Evolutionary conservation across 140 eudicot species (phyloP), one percentile per base, ranked within the genome.

Genomic region (Stevia rebaudiana): DNA sequence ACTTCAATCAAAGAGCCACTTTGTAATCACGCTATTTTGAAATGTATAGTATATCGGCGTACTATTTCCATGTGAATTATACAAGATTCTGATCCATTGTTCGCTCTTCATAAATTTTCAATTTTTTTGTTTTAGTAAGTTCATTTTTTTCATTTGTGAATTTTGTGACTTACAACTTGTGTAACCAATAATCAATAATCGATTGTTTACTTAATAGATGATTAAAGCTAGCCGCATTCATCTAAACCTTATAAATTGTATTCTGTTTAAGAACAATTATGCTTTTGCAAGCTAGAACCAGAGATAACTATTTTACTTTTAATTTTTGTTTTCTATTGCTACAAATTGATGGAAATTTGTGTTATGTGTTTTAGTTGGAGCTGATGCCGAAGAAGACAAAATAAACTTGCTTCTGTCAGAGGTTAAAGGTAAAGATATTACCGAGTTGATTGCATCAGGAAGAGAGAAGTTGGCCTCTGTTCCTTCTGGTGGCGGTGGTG

Each of bases 391-490:
- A 50, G 82, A 82, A 4, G 83, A 74, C 21, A 61, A 63, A 40
- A 74, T 85, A 36, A 80, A 74, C 33, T 58, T 82, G 65, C 81
- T 85, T n/a, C 18, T 84, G 44, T 76, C 84, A 0, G 79, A 81
- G 71, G 81, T 84, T 12, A 69, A 73, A 54, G 94, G 86, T 7
- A 85, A 82, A 41, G 84, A 80, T 46, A 80, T 83, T 25, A 63
- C 79, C 1, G 86, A 83, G 21, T 54, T 83, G 21, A 80, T 83
- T 48, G 90, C 90, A n/a, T 33, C 90, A 4, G 90, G 90, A 46
- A 68, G 90, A 63, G 90, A 77, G 44, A 80, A 83, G 70, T 54
- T 83, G 72, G 90, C 90, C 40, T 83, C 90, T 11, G 90, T 83
- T 13, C 90, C 90, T 0, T 67, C 86, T 23, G 89, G 89, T 49